Evolutionary conservation across 176 grass and related monocot species (phyloP), one percentile per base, ranked within the genome.

Genomic region (Otatea glauca): DNA sequence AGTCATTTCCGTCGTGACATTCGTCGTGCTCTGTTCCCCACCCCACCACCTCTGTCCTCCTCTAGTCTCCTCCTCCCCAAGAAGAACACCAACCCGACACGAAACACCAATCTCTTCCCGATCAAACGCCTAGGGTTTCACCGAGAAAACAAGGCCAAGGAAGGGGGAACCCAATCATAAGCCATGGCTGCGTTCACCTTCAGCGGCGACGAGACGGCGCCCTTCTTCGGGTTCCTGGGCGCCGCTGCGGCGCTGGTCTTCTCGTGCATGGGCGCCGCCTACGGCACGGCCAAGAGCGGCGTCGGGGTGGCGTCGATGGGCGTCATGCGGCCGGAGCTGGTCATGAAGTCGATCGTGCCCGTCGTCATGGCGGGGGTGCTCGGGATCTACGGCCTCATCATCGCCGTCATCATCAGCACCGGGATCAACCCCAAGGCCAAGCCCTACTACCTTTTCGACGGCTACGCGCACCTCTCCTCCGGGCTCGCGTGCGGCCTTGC

Each of bases 401-500:
- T 91, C 53, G 86, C 82, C 70, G 90, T 92, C 70, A 92, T 92
- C 68, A 92, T 92, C 67, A 92, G 90, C 64, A 92, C 90, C 11
- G 87, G 90, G 23, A 92, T 92, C 68, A 92, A 92, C 81, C 90
- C 90, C 44, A 92, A 92, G 86, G 90, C 90, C 81, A 92, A 92
- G 55, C 81, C 86, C 25, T 92, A 92, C 72, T 92, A 82, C 86
- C 90, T 92, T 42, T 92, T 92, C 65, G 90, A 92, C 72, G 90
- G 90, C 44, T 92, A 92, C 44, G 90, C 83, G 1, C 86, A 92
- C 75, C 87, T 92, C 83, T 89, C 86, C 9, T 89, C 86, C 65
- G 90, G 90, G 4, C 90, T 92, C 41, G 82, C 87, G 17, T 89
- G 90, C 60, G 90, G 87, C 21, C 90, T 92, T 18, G 87, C 90